Evolutionary conservation across 2,329 filamentous ascomycete species (phyloP).

Genomic region (Conoideocrella luteorostrata): DNA sequence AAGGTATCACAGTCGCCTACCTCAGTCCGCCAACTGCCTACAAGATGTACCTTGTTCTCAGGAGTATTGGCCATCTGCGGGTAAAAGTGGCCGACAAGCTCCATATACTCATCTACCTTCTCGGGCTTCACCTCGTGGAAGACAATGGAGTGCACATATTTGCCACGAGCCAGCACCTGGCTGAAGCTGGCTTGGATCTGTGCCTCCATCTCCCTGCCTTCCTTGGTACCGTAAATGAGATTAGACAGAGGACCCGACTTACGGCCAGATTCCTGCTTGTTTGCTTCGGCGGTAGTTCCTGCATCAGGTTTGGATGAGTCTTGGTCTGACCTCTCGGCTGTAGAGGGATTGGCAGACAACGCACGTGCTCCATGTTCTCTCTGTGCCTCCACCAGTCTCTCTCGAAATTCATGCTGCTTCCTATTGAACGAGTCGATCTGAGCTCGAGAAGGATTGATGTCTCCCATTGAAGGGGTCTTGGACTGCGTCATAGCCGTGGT

Average conservation of each 20-base stretch:
- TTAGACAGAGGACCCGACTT: conserved; percentile 71
- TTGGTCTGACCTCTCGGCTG: conserved; percentile 34
- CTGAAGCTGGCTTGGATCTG: conserved; percentile 96
- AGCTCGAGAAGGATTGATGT: conserved; percentile 63
- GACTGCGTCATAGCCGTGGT: conserved; percentile 39
- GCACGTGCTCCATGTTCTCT: conserved; percentile 83
- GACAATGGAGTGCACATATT: conserved; percentile 97
- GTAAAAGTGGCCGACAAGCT: conserved; percentile 87
- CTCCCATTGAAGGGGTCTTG: conserved; percentile 71
- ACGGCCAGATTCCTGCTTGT: conserved; percentile 52
- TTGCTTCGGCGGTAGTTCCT: conserved; percentile 46
- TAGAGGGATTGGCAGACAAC: conserved; percentile 36
- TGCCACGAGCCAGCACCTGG: conserved; percentile 87
- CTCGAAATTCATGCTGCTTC: conserved; percentile 81
- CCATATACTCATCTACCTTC: conserved; percentile 89
- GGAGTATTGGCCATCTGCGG: conserved; percentile 77
- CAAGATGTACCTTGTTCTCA: conserved; percentile 90
- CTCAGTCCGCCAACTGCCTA: conserved; percentile 97
- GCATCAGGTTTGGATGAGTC: conserved; percentile 28
- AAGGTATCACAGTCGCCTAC: conserved; percentile 97
- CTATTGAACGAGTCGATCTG: conserved; percentile 70
- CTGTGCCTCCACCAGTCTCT: conserved; percentile 68
- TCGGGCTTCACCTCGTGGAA: conserved; percentile 95
- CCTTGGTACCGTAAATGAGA: conserved; percentile 94
- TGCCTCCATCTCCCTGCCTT: conserved; percentile 87